These are phyloP conservation scores for Penstemon barbatus DNA, from an alignment of 257 asterid species.

Conservation along the genomic window DNA sequence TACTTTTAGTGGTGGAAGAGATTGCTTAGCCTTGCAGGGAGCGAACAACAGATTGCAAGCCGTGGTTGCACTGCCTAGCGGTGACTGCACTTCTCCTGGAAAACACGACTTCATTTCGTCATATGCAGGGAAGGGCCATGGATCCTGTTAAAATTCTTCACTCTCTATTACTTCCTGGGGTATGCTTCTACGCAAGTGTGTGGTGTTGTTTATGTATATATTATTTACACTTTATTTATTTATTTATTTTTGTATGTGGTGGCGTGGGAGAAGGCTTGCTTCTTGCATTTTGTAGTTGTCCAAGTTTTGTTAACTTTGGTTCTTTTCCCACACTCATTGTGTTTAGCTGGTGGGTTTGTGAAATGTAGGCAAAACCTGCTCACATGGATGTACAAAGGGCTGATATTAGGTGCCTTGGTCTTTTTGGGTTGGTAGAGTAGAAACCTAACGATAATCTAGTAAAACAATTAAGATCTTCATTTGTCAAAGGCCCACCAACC, in stretches of 20 bases:
- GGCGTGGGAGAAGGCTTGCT: constrained; percentile 14
- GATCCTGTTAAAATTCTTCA: constrained; percentile 76
- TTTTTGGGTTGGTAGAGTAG: constrained; percentile 78
- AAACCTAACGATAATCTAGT: constrained; percentile 64
- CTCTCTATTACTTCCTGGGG: constrained; percentile 92
- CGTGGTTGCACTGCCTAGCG: constrained; percentile 92
- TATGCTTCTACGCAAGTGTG: constrained; percentile 33
- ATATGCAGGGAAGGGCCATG: constrained; percentile 70
- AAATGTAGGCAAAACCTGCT: constrained; percentile 78
- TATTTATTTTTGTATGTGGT: constrained; percentile 7
- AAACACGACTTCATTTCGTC: constrained; percentile 62
- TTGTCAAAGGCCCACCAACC: constrained; percentile 56
- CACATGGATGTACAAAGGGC: constrained; percentile 90
- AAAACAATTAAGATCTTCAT: constrained; percentile 70
- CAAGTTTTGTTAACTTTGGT: neutral
- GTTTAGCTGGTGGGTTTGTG: constrained; percentile 26
- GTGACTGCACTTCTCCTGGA: constrained; percentile 79
- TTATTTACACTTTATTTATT: neutral
- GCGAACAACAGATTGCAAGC: constrained; percentile 82
- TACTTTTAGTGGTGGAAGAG: constrained; percentile 70
- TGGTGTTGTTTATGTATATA: neutral
- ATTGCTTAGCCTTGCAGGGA: constrained; percentile 94
- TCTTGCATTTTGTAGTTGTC: neutral
- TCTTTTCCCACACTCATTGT: constrained; percentile 19
- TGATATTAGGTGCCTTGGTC: constrained; percentile 88